A percentile compares a stretch with the other conserved stretches of the same genome.
phyloP scores from a whole-genome alignment of 2,329 filamentous ascomycete species.

The Stromatinia cepivora region DNA sequence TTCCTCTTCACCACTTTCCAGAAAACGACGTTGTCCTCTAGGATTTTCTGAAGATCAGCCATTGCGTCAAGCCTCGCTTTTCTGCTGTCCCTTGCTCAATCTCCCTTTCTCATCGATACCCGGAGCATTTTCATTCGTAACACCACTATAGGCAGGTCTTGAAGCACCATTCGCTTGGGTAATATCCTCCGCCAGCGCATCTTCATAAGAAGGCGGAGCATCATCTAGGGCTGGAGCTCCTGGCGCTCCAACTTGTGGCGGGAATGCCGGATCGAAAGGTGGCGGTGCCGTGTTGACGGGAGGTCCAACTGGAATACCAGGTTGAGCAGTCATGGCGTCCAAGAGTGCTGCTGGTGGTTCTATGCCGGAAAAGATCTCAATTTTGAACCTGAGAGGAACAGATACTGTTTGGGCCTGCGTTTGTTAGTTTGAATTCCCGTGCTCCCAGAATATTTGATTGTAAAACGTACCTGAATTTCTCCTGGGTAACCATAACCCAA shows the following conservation, averaged over 20 bases:
- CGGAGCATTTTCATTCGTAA: slow-evolving; percentile 61
- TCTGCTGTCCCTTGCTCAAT: slow-evolving; percentile 6
- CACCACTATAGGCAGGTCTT: slow-evolving; percentile 67
- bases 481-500: slow-evolving; percentile 68
- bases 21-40: not conserved
- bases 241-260: slow-evolving; percentile 54
- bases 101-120: slow-evolving; percentile 35
- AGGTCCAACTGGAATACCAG: slow-evolving; percentile 29
- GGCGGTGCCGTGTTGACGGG: slow-evolving; percentile 35
- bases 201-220: slow-evolving; percentile 92
- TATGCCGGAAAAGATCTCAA: slow-evolving; percentile 86
- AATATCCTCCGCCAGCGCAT: slow-evolving; percentile 79
- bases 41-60: not conserved
- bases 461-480: slow-evolving; percentile 39
- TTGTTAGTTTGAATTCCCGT: slow-evolving; percentile 24
- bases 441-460: not conserved
- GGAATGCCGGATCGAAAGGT: slow-evolving; percentile 54
- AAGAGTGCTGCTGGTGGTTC: slow-evolving; percentile 75
- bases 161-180: slow-evolving; percentile 65
- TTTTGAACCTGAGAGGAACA: slow-evolving; percentile 74
- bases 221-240: slow-evolving; percentile 60
- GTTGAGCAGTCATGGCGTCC: slow-evolving; percentile 54
- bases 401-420: slow-evolving; percentile 69
- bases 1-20: not conserved
- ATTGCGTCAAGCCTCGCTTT: slow-evolving; percentile 4